Evolutionary conservation across 306 rosid genomes (phyloP), one percentile per base, ranked within the genome.

Genomic region (Gleditsia sinensis): DNA sequence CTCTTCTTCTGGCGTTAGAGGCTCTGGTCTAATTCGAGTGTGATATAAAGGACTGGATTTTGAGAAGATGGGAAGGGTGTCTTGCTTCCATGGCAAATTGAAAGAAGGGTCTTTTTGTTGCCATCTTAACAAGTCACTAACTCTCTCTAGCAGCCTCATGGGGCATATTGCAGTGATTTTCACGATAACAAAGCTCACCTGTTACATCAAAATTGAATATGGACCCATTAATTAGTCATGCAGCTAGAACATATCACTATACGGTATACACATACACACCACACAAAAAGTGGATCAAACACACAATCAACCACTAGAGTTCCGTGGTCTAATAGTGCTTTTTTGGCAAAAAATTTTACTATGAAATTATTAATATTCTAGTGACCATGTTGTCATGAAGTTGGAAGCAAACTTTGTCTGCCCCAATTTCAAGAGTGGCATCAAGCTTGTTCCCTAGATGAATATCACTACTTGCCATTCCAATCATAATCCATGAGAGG

Each of bases 141-240:
- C 68, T 55, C 92, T 78, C 74, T 90, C 86, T 0, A 95, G 77
- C 25, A 92, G 57, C 11, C 72, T 83, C 92, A 86, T 78, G 34
- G 99, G 99, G 25, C 98, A 95, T 54, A 95, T 87, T 20, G 98
- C 98, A 3, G 93, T 88, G 72, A 95, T 91, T 74, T 94, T 92
- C 65, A 86, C 84, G 5, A 94, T 84, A 0, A 87, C 74, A 60
- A 71, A 89, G 62, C 96, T 90, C 78, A 87, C 96, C 97, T 92
- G 39, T 12, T 5, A 76, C 49, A 56, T 30, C 30, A 20, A 59
- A 45, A 55, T 19, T 14, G 39, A 20, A 53, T 14, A 48, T 40
- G n/a, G n/a, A n/a, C 74, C 68, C n/a, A 72, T 69, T 46, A 40
- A 77, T 78, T 69, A 78, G 77, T 24, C 68, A 69, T 61, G 4